These are phyloP conservation scores for Physcia stellaris DNA, from an alignment of 495 filamentous ascomycete genomes.

Conservation along the genomic window DNA sequence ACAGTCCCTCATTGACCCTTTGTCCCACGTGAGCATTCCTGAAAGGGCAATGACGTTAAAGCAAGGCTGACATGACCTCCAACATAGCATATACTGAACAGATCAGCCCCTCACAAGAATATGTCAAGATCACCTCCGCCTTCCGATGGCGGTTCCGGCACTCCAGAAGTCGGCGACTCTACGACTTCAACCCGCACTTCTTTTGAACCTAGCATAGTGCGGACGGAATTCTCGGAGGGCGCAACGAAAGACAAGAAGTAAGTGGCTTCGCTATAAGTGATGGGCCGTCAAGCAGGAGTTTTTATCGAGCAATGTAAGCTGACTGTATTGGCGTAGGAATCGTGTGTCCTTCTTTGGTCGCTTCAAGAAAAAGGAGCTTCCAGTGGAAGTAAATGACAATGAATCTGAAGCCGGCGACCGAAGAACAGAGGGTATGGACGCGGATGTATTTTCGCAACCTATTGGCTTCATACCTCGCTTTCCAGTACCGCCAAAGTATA, in stretches of 20 bases:
- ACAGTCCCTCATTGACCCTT: slow-evolving; percentile 35
- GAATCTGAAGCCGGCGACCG: slow-evolving; percentile 57
- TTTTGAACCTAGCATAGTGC: slow-evolving; percentile 22
- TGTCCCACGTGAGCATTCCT: slow-evolving; percentile 36
- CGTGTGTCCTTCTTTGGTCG: slow-evolving; percentile 84
- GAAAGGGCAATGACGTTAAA: not conserved
- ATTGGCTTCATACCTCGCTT: slow-evolving; percentile 79
- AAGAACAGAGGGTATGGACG: slow-evolving; percentile 66
- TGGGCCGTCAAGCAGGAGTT: not conserved
- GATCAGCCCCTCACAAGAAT: slow-evolving; percentile 70
- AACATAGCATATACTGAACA: slow-evolving; percentile 62
- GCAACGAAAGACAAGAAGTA: slow-evolving; percentile 54
- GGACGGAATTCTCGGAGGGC: slow-evolving; percentile 20
- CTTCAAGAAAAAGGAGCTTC: slow-evolving; percentile 63
- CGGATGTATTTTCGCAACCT: slow-evolving; percentile 66
- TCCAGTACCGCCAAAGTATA: slow-evolving; percentile 82
- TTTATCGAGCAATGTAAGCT: slow-evolving; percentile 4
- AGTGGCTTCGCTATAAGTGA: slow-evolving; percentile 17
- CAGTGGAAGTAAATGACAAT: slow-evolving; percentile 44
- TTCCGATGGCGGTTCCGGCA: slow-evolving; percentile 38
- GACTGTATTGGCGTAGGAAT: slow-evolving; percentile 41
- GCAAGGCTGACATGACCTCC: slow-evolving; percentile 3
- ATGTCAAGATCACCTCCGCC: slow-evolving; percentile 55
- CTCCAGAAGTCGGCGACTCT: slow-evolving; percentile 25
- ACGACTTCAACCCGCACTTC: slow-evolving; percentile 11